Base-by-base conservation (phyloP, 345 rosid genomes). In the Bretschneidera sinensis region DNA sequence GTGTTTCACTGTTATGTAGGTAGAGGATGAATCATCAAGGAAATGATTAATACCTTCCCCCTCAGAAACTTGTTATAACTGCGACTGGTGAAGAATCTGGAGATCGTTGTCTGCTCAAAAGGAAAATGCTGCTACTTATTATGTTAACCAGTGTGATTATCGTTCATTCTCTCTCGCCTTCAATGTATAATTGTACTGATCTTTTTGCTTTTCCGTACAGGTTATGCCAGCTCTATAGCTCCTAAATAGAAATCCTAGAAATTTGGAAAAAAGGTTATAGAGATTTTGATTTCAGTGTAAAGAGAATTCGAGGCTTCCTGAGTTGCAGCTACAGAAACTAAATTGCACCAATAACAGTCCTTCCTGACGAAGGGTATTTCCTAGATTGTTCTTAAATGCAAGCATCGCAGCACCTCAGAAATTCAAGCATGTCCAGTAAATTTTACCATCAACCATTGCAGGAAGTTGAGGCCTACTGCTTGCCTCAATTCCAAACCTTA, bases 341-440 rank as follows among this genome's bases (percentile, higher is more conserved):
- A 61, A 21, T 25, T 21, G 20, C 6, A 13, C 47, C 52, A 21
- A 55, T 55, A 51, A 33, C 43, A n/a, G n/a, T n/a, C n/a, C n/a
- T n/a, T n/a, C n/a, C n/a, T n/a, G n/a, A n/a, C n/a, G n/a, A n/a
- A n/a, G n/a, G n/a, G n/a, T n/a, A n/a, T n/a, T n/a, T n/a, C n/a
- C n/a, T n/a, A 43, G 54, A 35, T 34, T 47, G 19, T 54, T 50
- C 31, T 43, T 70, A 56, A 49, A 75, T 76, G 84, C 73, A 75
- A 63, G 71, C 79, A 33, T 73, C 83, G 16, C 48, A 69, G 47
- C 71, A 62, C 20, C 61, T 69, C 64, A 47, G 61, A 65, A 62
- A 45, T 65, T 60, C 63, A 43, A 69, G 66, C 69, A 76, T 85
- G 83, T 67, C 83, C 16, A 67, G 77, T 71, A 63, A 74, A 75